Conservation (phyloP, 1,139 yeast species). For the Yarrowia galli region DNA sequence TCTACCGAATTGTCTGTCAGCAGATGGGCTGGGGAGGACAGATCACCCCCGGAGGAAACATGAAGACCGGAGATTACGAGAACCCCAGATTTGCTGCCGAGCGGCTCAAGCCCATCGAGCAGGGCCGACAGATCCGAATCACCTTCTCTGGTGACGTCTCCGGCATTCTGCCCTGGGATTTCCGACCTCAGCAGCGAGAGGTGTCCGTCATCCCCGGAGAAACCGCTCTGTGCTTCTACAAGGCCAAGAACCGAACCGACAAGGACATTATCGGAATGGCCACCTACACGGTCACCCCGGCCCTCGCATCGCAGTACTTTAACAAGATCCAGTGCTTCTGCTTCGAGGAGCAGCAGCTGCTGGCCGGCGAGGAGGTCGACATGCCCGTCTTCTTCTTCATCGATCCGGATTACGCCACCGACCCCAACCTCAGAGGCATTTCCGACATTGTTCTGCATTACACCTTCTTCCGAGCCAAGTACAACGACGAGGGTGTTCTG, state of each 20-base stretch:
- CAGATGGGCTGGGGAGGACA: constrained; percentile 99
- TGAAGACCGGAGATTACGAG: constrained; percentile 53
- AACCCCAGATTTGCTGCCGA: constrained; percentile 80
- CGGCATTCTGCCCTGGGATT: constrained; percentile 92
- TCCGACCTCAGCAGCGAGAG: constrained; percentile 92
- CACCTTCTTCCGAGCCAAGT: constrained; percentile 73
- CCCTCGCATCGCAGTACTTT: constrained; percentile 94
- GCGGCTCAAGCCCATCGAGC: constrained; percentile 85
- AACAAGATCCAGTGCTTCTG: constrained; percentile 98
- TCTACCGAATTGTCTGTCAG: constrained; percentile 90
- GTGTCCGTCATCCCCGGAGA: constrained; percentile 96
- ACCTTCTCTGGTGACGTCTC: constrained; percentile 93
- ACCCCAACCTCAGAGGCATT: constrained; percentile 89
- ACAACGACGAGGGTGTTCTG: constrained; percentile 47
- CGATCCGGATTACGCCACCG: constrained; percentile 96
- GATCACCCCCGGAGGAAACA: constrained; percentile 57
- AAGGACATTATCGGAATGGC: constrained; percentile 98
- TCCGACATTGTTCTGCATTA: constrained; percentile 92
- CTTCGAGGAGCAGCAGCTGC: constrained; percentile 91
- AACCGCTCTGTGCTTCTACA: constrained; percentile 94
- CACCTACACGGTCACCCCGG: constrained; percentile 95
- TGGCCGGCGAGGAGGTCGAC: constrained; percentile 97
- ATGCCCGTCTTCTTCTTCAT: constrained; percentile 99
- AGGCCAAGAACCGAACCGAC: constrained; percentile 83
- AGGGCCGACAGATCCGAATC: constrained; percentile 79